phyloP scores from a whole-genome alignment of 2,329 filamentous ascomycete genomes.

The Hypoxylon sp. region DNA sequence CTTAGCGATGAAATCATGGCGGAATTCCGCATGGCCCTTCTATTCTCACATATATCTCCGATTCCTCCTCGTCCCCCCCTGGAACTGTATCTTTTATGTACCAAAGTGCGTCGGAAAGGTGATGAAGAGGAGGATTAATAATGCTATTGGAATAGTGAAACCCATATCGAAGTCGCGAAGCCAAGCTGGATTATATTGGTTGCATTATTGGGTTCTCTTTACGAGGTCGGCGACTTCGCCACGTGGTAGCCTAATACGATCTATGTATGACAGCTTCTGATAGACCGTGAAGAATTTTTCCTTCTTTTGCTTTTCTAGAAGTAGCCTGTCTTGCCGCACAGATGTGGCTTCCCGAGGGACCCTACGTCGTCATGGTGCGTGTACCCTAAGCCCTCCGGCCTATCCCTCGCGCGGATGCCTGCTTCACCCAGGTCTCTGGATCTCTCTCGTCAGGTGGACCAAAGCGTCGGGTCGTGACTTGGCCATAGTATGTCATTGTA shows the following conservation, averaged over 20 bases:
- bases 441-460: constrained; percentile 23
- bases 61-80: background rate
- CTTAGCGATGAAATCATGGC: background rate
- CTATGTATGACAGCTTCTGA: constrained; percentile 38
- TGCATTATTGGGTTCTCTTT: constrained; percentile 34
- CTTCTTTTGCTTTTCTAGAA: constrained; percentile 38
- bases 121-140: background rate
- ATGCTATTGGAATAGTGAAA: constrained; percentile 27
- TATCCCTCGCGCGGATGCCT: constrained; percentile 31
- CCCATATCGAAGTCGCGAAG: constrained; percentile 21
- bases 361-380: constrained; percentile 36
- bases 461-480: constrained; percentile 22
- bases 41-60: background rate
- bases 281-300: constrained; percentile 19
- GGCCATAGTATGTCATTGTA: constrained; percentile 10
- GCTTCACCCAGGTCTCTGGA: constrained; percentile 26
- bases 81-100: background rate
- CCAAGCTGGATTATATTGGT: constrained; percentile 39
- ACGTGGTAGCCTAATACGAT: constrained; percentile 34
- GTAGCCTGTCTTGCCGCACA: constrained; percentile 25
- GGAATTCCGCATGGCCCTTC: background rate
- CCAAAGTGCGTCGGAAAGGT: background rate
- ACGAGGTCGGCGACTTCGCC: constrained; percentile 42
- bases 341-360: constrained; percentile 37
- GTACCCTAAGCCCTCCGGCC: constrained; percentile 17